phyloP scores from a whole-genome alignment of 108 stramenopile species.

The Stephanodiscus minutulus region DNA sequence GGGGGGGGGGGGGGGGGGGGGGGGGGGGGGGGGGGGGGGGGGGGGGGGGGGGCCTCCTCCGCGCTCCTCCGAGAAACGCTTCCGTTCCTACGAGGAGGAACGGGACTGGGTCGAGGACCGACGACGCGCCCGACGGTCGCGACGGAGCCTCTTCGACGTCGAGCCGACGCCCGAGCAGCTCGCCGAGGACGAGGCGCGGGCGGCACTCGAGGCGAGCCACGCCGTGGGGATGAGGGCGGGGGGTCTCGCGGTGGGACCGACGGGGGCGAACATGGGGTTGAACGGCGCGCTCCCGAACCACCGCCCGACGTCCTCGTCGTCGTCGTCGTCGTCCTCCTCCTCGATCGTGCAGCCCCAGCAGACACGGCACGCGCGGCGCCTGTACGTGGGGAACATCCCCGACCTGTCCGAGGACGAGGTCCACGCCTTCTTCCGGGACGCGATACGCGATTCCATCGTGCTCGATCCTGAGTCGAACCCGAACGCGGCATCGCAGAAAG shows the following conservation, averaged over 20 bases:
- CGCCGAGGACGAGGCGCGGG: conserved; percentile 57
- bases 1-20: conserved; percentile 31
- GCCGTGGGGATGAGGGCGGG: conserved; percentile 22
- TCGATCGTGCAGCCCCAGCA: conserved; percentile 68
- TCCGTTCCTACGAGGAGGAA: conserved; percentile 79
- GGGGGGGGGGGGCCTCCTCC: not conserved
- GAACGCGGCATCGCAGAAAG: conserved; percentile 12
- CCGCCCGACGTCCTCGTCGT: conserved; percentile 44
- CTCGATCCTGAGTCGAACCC: conserved; percentile 30
- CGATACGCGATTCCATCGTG: conserved; percentile 67
- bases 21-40: not conserved
- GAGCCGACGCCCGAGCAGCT: conserved; percentile 72
- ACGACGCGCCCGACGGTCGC: conserved; percentile 68
- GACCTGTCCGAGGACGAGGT: conserved; percentile 82
- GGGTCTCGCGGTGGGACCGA: conserved; percentile 21
- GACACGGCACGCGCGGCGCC: conserved; percentile 92
- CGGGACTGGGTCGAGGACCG: conserved; percentile 81
- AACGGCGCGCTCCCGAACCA: not conserved
- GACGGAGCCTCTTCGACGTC: conserved; percentile 73
- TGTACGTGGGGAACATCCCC: conserved; percentile 95
- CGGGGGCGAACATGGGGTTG: conserved; percentile 13
- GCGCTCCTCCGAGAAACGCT: not conserved
- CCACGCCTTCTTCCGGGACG: conserved; percentile 80
- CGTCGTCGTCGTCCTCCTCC: conserved; percentile 27
- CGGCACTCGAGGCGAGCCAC: conserved; percentile 32